These are phyloP conservation scores for Pichia californica DNA, from an alignment of 805 yeast species.

Conservation along the genomic window DNA sequence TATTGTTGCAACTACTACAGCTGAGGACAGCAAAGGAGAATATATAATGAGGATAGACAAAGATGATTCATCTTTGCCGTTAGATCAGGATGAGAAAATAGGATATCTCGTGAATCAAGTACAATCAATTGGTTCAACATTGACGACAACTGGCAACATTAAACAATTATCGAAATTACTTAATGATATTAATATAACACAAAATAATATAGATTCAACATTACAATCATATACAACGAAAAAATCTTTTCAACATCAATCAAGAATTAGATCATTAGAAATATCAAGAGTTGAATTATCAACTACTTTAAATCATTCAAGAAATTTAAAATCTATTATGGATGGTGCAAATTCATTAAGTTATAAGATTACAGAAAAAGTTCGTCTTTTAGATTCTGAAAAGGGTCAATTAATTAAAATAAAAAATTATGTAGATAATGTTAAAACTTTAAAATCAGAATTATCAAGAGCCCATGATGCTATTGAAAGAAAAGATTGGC, in stretches of 20 bases:
- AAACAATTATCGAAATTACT: constrained; percentile 20
- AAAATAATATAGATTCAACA: constrained; percentile 21
- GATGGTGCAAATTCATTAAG: constrained; percentile 62
- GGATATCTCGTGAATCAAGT: background rate
- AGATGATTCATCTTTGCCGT: background rate
- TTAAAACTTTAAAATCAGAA: constrained; percentile 58
- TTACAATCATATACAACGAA: constrained; percentile 21
- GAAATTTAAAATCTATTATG: constrained; percentile 46
- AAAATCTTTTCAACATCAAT: constrained; percentile 34
- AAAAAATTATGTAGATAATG: constrained; percentile 55
- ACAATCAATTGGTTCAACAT: background rate
- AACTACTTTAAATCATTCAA: constrained; percentile 50
- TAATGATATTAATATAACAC: constrained; percentile 20
- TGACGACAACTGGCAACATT: constrained; percentile 15
- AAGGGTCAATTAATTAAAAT: constrained; percentile 57
- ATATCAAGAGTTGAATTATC: constrained; percentile 58
- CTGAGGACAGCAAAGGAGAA: too few relatives aligned
- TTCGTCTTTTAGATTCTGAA: constrained; percentile 65
- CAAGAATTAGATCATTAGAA: constrained; percentile 42
- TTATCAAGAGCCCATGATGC: constrained; percentile 63
- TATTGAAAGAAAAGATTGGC: constrained; percentile 64
- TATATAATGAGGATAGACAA: too few relatives aligned
- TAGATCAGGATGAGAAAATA: background rate
- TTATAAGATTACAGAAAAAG: constrained; percentile 57
- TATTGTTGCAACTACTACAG: too few relatives aligned